phyloP scores from a whole-genome alignment of 83 land plant genomes.

The Diphasiastrum complanatum region DNA sequence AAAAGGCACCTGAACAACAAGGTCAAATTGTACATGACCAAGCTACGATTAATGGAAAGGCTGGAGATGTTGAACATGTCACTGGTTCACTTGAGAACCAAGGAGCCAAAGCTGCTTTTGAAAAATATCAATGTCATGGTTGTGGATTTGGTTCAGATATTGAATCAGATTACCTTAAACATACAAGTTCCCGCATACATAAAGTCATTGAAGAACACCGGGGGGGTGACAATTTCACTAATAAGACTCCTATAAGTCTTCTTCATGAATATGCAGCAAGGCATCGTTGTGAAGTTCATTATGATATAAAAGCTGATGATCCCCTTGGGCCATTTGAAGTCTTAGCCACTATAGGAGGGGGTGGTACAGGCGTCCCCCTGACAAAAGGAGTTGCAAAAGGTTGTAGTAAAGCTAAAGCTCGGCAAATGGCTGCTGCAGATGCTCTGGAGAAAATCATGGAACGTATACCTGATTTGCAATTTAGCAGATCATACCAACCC shows the following conservation, averaged over 20 bases:
- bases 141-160: slow-evolving; percentile 26
- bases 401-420: slow-evolving; percentile 19
- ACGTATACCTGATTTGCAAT: slow-evolving; percentile 17
- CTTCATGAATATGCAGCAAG: slow-evolving; percentile 22
- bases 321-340: slow-evolving; percentile 15
- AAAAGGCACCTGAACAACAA: no score
- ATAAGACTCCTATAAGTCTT: slow-evolving; percentile 21
- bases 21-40: no score
- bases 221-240: slow-evolving; percentile 14
- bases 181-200: slow-evolving; percentile 17
- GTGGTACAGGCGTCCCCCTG: neutral
- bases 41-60: no score
- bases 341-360: slow-evolving; percentile 13
- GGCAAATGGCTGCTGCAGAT: slow-evolving; percentile 26
- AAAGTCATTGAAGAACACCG: slow-evolving; percentile 19
- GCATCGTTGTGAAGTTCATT: slow-evolving; percentile 16
- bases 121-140: slow-evolving; percentile 17
- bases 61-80: no score
- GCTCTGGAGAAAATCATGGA: slow-evolving; percentile 22
- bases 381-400: slow-evolving; percentile 12
- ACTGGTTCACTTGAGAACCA: neutral
- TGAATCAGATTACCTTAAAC: slow-evolving; percentile 1
- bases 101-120: slow-evolving; percentile 6
- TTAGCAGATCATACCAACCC: slow-evolving; percentile 11
- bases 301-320: slow-evolving; percentile 19